Evolutionary conservation across 352 stramenopile species (phyloP).

Genomic region (Globisporangium nunn): DNA sequence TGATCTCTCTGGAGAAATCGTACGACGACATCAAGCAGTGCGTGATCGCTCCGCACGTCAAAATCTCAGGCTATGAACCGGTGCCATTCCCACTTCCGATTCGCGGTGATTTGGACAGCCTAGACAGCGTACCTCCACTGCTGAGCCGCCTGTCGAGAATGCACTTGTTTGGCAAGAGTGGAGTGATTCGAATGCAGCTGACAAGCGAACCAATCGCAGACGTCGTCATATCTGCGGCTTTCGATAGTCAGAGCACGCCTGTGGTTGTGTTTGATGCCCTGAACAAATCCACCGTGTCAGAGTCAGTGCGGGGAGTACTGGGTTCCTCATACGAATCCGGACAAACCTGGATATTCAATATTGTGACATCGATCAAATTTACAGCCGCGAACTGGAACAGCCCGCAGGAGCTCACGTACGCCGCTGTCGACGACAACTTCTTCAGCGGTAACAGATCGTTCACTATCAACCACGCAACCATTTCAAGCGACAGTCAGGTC

Average conservation of each 20-base stretch:
- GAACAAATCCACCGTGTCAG: constrained; percentile 17
- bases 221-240: constrained; percentile 30
- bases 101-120: constrained; percentile 30
- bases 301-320: constrained; percentile 16
- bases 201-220: constrained; percentile 49
- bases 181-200: constrained; percentile 30
- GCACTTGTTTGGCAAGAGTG: constrained; percentile 31
- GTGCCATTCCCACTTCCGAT: constrained; percentile 40
- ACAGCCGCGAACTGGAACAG: constrained; percentile 51
- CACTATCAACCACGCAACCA: constrained; percentile 20
- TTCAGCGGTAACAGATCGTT: constrained; percentile 48
- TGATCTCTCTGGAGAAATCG: constrained; percentile 44
- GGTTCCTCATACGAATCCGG: constrained; percentile 41
- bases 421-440: constrained; percentile 56
- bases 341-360: constrained; percentile 20
- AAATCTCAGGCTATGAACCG: constrained; percentile 25
- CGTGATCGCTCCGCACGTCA: constrained; percentile 26
- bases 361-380: constrained; percentile 43
- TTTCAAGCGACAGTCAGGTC: constrained; percentile 19
- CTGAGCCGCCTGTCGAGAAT: constrained; percentile 46
- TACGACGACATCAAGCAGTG: constrained; percentile 44
- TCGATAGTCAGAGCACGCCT: constrained; percentile 16
- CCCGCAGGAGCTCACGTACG: constrained; percentile 38
- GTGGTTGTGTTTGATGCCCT: constrained; percentile 34
- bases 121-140: constrained; percentile 23